Base-by-base conservation (phyloP, 192 early-diverging fungal species). In the Rhizophagus clarus region DNA sequence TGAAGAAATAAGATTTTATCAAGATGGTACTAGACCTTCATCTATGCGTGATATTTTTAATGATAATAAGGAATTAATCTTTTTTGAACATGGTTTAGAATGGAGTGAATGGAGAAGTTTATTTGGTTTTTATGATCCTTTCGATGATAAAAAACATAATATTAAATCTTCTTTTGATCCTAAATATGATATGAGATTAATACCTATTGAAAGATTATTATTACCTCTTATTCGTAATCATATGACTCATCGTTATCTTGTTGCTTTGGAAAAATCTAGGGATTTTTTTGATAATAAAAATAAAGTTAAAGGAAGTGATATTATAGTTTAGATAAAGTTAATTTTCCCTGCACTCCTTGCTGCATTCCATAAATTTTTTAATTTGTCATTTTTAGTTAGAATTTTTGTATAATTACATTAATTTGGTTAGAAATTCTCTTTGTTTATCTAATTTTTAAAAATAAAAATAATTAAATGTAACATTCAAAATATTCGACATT, bases 1-100 rank as follows among this genome's bases (percentile, higher is more conserved):
- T 10, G 74, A 75, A 15, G 74, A 32, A 31, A 26, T 61, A 28
- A 56, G 74, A 28, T 34, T 75, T 75, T 75, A 42, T 45, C 74
- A 61, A 45, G 74, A 75, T n/a, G 74, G 74, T 56, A 56, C 60
- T 26, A 61, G 24, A 75, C 74, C 74, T 28, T 22, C 1, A 1
- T 51, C 73, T 6, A 56, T 24, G 20, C 29, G 56, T 31, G 15
- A 75, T 61, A n/a, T 61, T 34, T 72, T 37, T 31, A 28, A 12
- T 32, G 28, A 28, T 67, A n/a, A 67, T 67, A 67, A 17, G 7
- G 29, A 67, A 24, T 67, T 31, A 17, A 11, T 31, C 1, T 67
- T 67, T 4, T 2, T 67, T 67, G 17, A 67, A 15, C 26, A 67
- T 10, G 64, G 11, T 31, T 17, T 67, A 20, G 26, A 17, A 4